These are phyloP conservation scores for Primulina tabacum DNA, from an alignment of 257 asterid species.

Conservation along the genomic window DNA sequence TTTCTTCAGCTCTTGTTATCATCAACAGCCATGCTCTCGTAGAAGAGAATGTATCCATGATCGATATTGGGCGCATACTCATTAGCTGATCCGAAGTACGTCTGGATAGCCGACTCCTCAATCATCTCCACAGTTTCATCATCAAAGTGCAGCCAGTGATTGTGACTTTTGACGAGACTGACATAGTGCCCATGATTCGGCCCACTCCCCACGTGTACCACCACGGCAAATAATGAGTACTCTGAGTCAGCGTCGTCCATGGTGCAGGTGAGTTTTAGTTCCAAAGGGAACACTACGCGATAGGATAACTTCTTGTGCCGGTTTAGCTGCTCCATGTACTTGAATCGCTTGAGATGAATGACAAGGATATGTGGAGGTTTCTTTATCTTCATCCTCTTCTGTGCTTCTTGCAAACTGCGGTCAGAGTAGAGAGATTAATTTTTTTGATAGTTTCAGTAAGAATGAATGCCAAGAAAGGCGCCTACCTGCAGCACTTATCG, in stretches of 20 bases:
- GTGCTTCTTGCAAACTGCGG: constrained; percentile 81
- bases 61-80: constrained; percentile 73
- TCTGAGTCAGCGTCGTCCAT: constrained; percentile 57
- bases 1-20: constrained; percentile 27
- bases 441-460: not conserved
- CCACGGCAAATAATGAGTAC: constrained; percentile 72
- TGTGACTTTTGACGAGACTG: constrained; percentile 77
- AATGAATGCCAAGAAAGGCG: not conserved
- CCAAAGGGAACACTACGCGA: constrained; percentile 75
- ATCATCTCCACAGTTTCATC: constrained; percentile 83
- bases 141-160: constrained; percentile 77
- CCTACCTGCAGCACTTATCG: constrained; percentile 54
- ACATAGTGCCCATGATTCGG: constrained; percentile 83
- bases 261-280: constrained; percentile 63
- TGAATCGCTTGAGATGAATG: constrained; percentile 80
- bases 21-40: constrained; percentile 43
- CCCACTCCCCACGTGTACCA: constrained; percentile 79
- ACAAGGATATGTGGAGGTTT: constrained; percentile 69
- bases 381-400: constrained; percentile 81
- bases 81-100: constrained; percentile 77
- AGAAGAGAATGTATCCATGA: constrained; percentile 75
- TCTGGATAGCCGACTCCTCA: constrained; percentile 73
- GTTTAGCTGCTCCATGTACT: constrained; percentile 73
- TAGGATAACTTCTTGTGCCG: constrained; percentile 67
- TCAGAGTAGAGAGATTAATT: constrained; percentile 14